Evolutionary conservation across 2,329 filamentous ascomycete species (phyloP).

Genomic region (Tetracladium maxilliforme): DNA sequence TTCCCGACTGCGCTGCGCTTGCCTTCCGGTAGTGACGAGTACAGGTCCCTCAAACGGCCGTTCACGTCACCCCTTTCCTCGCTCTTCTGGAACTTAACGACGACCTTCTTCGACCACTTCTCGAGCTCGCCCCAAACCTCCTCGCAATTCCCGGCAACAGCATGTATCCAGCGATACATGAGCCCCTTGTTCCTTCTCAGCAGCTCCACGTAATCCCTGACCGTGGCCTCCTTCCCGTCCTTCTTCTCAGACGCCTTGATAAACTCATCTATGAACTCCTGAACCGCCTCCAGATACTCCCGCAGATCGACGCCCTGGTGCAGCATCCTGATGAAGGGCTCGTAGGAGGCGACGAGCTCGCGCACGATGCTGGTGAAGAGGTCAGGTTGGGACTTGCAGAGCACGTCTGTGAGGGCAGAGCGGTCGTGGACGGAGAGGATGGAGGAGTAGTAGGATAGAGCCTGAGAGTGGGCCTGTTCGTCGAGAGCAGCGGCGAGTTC

Average conservation of each 20-base stretch:
- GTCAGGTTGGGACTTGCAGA: slow-evolving; percentile 58
- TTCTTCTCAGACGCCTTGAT: slow-evolving; percentile 32
- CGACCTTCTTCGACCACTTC: slow-evolving; percentile 41
- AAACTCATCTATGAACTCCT: slow-evolving; percentile 57
- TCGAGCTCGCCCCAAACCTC: slow-evolving; percentile 47
- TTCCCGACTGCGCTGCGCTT: slow-evolving; percentile 28
- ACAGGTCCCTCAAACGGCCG: slow-evolving; percentile 23
- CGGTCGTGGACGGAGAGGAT: slow-evolving; percentile 60
- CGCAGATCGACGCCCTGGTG: slow-evolving; percentile 60
- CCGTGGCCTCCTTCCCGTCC: slow-evolving; percentile 24
- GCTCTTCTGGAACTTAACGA: slow-evolving; percentile 34
- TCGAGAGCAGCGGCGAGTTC: slow-evolving; percentile 29
- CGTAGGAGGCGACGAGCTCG: slow-evolving; percentile 52
- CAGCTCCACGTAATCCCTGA: slow-evolving; percentile 58
- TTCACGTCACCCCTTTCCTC: slow-evolving; percentile 19
- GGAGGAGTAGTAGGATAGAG: slow-evolving; percentile 55
- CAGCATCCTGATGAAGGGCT: slow-evolving; percentile 57
- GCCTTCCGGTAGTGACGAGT: slow-evolving; percentile 26
- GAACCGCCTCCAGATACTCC: slow-evolving; percentile 49
- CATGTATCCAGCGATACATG: slow-evolving; percentile 57
- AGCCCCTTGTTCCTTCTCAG: slow-evolving; percentile 48
- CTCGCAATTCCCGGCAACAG: slow-evolving; percentile 52
- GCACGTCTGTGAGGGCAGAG: slow-evolving; percentile 49
- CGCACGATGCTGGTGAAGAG: slow-evolving; percentile 54
- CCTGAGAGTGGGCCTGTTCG: slow-evolving; percentile 45